These are phyloP conservation scores for Cutaneotrichosporon spelunceum DNA, from an alignment of 1,284 basidiomycete species.

Conservation along the genomic window DNA sequence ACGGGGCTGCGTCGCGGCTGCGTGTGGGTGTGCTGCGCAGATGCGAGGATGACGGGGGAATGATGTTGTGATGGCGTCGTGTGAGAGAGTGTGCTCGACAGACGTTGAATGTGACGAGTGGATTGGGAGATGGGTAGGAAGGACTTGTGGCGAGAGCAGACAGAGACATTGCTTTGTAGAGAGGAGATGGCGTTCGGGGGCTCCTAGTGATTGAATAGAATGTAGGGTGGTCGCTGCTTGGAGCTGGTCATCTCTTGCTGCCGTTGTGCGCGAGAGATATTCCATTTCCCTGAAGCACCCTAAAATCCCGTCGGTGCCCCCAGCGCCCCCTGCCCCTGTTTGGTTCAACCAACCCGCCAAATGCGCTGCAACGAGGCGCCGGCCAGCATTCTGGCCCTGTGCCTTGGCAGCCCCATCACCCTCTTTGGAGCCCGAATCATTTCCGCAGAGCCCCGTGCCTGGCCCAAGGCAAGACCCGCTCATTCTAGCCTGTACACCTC, in stretches of 20 bases:
- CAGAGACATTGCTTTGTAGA: too few species aligned
- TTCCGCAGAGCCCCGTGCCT: conserved; percentile 3
- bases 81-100: not conserved
- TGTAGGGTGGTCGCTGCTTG: too few species aligned
- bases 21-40: not conserved
- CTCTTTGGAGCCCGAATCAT: not conserved
- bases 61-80: not conserved
- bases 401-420: not conserved
- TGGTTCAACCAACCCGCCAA: too few species aligned
- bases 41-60: not conserved
- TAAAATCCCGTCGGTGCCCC: too few species aligned
- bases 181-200: too few species aligned
- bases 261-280: too few species aligned
- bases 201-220: too few species aligned
- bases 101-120: not conserved
- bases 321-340: not conserved
- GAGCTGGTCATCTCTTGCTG: too few species aligned
- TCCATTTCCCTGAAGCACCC: too few species aligned
- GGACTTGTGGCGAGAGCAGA: too few species aligned
- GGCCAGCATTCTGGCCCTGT: not conserved
- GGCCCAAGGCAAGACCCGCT: not conserved
- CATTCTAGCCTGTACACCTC: not conserved
- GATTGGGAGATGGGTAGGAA: too few species aligned
- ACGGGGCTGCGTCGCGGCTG: not conserved
- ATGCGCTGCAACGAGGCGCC: too few species aligned